phyloP scores from a whole-genome alignment of 2,329 filamentous ascomycete species.

The Neofusicoccum kwambonambiense region DNA sequence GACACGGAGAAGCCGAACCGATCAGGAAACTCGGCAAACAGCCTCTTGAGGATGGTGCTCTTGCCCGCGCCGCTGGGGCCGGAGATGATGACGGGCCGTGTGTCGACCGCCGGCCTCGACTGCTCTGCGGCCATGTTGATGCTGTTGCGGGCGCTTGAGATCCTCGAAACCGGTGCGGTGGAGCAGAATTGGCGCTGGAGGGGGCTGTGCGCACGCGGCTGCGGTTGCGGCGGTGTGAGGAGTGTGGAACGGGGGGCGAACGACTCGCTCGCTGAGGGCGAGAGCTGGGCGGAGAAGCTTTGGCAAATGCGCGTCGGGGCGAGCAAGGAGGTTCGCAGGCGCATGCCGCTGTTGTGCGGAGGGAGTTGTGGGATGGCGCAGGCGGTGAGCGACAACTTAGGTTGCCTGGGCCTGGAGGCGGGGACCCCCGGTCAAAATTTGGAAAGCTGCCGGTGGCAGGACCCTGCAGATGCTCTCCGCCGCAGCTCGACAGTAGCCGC shows the following conservation, averaged over 20 bases:
- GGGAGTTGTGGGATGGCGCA: neutral
- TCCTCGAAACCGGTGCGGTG: neutral
- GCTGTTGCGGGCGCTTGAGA: neutral
- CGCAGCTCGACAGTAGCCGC: too few relatives aligned
- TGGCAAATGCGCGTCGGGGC: neutral
- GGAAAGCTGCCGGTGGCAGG: neutral
- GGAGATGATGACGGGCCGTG: constrained; percentile 70
- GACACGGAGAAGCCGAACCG: constrained; percentile 63
- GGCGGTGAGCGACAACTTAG: constrained; percentile 6
- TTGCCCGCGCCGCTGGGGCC: constrained; percentile 80
- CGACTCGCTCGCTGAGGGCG: neutral
- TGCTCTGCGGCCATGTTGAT: neutral
- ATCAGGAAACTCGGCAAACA: constrained; percentile 65
- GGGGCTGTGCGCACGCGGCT: neutral
- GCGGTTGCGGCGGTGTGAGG: neutral
- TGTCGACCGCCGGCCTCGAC: neutral
- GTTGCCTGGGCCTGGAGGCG: neutral
- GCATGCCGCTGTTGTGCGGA: neutral
- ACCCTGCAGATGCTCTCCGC: neutral
- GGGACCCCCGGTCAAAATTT: neutral
- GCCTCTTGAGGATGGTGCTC: constrained; percentile 72
- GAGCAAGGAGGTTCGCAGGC: neutral
- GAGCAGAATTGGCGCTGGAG: neutral
- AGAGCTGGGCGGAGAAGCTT: neutral
- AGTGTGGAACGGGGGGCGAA: neutral